Base-by-base conservation (phyloP, 306 rosid genomes). In the Cyclanthera cordifolia region DNA sequence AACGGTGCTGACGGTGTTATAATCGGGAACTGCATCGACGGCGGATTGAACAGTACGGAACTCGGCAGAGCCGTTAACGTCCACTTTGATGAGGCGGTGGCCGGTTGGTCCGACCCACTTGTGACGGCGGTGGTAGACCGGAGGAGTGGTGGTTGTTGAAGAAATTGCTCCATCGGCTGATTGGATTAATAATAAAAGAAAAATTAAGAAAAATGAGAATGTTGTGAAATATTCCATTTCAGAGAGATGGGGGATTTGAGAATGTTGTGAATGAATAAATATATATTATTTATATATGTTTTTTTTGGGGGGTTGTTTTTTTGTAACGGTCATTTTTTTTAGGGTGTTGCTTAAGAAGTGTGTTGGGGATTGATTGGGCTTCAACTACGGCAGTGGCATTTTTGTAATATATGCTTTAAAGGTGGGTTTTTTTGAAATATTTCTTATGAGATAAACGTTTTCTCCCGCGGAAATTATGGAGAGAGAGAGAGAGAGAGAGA, bases 11-110 rank as follows among this genome's bases (percentile, higher is more conserved):
- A 74, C 80, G 71, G 71, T 75, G 25, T 91, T 88, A 77, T 84
- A 85, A 49, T 61, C 85, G 0, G 88, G 83, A 11, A 88, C 84
- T 3, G 91, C 74, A 57, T 91, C 75, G 2, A 91, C 92, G 25
- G 96, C 96, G 0, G 82, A 83, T 77, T 91, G 97, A 43, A 91
- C 95, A 2, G 88, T 85, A 59, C 2, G 74, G 80, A 85, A 87
- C 17, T 82, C 78, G 19, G 77, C 90, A 11, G 79, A 79, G 14
- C 95, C 97, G 12, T 84, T 79, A 1, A 81, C 43, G 47, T 87
- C 84, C 0, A 88, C 96, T 0, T 83, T 79, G 65, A 91, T 81
- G 5, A 64, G 49, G 3, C 87, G 90, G 80, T 79, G 43, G 15
- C 97, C 95, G 17, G 69, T 14, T 30, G 96, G 96, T 43, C 87